Evolutionary conservation across 2,329 filamentous ascomycete genomes (phyloP), one percentile per base, ranked within the genome.

Genomic region (Penicillium sp.): DNA sequence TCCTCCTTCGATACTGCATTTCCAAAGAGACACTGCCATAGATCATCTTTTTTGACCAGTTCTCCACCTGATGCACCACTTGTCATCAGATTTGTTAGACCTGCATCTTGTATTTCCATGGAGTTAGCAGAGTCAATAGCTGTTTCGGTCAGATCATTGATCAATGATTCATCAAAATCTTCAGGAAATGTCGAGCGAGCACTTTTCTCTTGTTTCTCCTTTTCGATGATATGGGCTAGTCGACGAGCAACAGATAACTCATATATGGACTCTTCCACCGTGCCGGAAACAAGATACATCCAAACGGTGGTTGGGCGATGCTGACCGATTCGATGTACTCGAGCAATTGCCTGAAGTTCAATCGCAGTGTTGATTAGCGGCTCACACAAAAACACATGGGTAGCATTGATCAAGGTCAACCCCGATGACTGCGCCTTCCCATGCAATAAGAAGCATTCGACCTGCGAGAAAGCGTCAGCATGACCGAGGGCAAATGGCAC

Each of bases 311-410:
- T 99, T 63, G 90, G 84, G 51, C 90, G 86, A 61, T 88, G 82
- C 74, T 98, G 95, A 0, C 95, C 95, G 61, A 99, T 99, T 35
- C 95, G 86, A 71, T 99, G 92, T 1, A 99, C 93, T 55, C 95
- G 89, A 1, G 93, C 93, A 68, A 98, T 96, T 14, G 93, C 93
- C 73, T 99, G 95, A 10, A 98, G 82, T 74, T 98, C 95, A 16
- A 99, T 86, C 0, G 93, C 92, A 0, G 93, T 93, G 70, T 98
- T 96, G 65, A 98, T 86, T 3, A 98, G 80, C 2, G 95, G 95
- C 70, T 99, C 95, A 72, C 92, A 96, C 5, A 99, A 83, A 69
- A 98, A 96, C 1, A 98, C 92, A 70, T 98, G 92, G 48, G 87
- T 96, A 5, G 93, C 95, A 67, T 96, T 93, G 63, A 96, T 89